These are phyloP conservation scores for Mycena citricolor DNA, from an alignment of 1,284 basidiomycete species.

Conservation along the genomic window DNA sequence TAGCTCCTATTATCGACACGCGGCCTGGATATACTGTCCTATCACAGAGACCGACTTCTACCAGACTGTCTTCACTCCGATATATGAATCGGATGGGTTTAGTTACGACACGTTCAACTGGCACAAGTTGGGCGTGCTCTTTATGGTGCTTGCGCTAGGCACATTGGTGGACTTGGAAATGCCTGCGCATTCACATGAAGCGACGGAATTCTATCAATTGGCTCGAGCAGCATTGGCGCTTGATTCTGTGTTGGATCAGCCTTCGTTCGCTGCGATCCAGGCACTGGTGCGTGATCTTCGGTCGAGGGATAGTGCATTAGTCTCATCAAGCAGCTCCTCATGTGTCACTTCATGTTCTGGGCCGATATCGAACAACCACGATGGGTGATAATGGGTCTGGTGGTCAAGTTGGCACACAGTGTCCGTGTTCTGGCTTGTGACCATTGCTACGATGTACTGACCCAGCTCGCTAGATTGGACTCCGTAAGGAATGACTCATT, in stretches of 20 bases:
- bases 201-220: conserved; percentile 53
- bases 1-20: conserved; percentile 59
- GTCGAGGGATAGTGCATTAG: conserved; percentile 12
- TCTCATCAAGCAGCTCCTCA: conserved; percentile 47
- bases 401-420: conserved; percentile 66
- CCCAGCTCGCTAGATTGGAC: conserved; percentile 49
- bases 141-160: conserved; percentile 48
- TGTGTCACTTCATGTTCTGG: conserved; percentile 72
- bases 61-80: conserved; percentile 47
- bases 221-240: conserved; percentile 56
- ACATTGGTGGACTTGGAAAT: conserved; percentile 49
- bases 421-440: conserved; percentile 40
- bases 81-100: conserved; percentile 46
- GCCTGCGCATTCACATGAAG: conserved; percentile 49
- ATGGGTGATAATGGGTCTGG: conserved; percentile 68
- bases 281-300: conserved; percentile 49
- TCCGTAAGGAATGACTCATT: conserved; percentile 47
- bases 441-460: conserved; percentile 4
- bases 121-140: conserved; percentile 46
- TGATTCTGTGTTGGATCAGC: conserved; percentile 62
- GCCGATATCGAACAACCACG: conserved; percentile 63
- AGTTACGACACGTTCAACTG: conserved; percentile 43
- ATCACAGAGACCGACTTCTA: conserved; percentile 57
- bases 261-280: conserved; percentile 60
- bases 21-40: conserved; percentile 68